Conservation (phyloP, 2,329 filamentous ascomycete genomes). For the Hymenoscyphus albidus region DNA sequence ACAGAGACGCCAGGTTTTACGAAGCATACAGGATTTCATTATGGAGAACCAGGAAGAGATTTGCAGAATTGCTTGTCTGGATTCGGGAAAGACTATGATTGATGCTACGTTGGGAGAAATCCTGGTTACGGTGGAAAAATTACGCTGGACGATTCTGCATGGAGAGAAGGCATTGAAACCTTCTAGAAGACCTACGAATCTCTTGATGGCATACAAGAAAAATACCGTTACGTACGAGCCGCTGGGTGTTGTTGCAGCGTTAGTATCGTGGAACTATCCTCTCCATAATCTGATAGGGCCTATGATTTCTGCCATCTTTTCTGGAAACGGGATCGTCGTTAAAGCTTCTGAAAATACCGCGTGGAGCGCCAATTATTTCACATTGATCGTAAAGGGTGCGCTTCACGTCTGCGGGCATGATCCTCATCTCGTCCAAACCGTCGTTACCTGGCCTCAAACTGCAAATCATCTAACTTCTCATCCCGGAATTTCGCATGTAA, state of each 20-base stretch:
- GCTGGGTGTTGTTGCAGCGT: conserved; percentile 84
- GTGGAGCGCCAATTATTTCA: conserved; percentile 85
- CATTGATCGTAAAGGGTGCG: conserved; percentile 72
- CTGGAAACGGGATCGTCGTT: conserved; percentile 86
- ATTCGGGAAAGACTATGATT: conserved; percentile 94
- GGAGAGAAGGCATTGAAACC: conserved; percentile 76
- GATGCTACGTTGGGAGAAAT: conserved; percentile 94
- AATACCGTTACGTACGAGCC: conserved; percentile 91
- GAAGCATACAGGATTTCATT: conserved; percentile 75
- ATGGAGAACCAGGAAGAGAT: conserved; percentile 88
- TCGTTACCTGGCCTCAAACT: conserved; percentile 83
- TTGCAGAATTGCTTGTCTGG: conserved; percentile 78
- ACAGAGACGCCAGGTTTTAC: conserved; percentile 73
- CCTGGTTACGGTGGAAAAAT: conserved; percentile 86
- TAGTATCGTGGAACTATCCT: conserved; percentile 95
- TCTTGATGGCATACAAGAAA: conserved; percentile 93
- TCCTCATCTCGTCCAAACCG: conserved; percentile 74
- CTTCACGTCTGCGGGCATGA: conserved; percentile 79
- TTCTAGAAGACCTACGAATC: conserved; percentile 74
- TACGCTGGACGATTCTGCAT: conserved; percentile 89
- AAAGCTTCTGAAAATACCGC: conserved; percentile 95
- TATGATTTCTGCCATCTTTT: conserved; percentile 83
- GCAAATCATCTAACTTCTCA: conserved; percentile 83
- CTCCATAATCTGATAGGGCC: conserved; percentile 95
- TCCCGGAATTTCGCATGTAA: conserved; percentile 78